Conservation (phyloP, 2,329 filamentous ascomycete species). For the Trichoderma hamatum region DNA sequence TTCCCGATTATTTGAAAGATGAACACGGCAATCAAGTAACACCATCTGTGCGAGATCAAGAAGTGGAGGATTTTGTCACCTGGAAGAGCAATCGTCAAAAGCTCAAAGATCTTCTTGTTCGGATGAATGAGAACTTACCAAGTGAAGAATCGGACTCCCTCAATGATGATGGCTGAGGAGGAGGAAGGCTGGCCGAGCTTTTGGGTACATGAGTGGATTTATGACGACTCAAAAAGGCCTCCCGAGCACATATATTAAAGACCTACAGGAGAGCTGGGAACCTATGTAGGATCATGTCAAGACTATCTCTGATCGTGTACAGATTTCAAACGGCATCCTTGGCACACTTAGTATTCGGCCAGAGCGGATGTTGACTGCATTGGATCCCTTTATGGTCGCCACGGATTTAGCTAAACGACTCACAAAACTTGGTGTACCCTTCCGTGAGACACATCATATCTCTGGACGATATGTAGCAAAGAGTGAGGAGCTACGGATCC, state of each 20-base stretch:
- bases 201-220: conserved; percentile 80
- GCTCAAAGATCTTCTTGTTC: conserved; percentile 48
- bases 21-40: conserved; percentile 59
- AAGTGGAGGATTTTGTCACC: conserved; percentile 52
- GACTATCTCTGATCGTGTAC: conserved; percentile 77
- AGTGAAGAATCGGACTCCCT: conserved; percentile 41
- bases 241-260: conserved; percentile 83
- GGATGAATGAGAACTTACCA: conserved; percentile 51
- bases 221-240: conserved; percentile 68
- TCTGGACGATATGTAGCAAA: conserved; percentile 62
- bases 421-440: conserved; percentile 68
- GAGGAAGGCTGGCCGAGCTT: conserved; percentile 71
- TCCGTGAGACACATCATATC: conserved; percentile 80
- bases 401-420: conserved; percentile 58
- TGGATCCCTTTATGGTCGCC: conserved; percentile 84
- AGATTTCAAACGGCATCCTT: conserved; percentile 81
- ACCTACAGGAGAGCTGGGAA: conserved; percentile 83
- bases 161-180: conserved; percentile 43
- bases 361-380: conserved; percentile 75
- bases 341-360: conserved; percentile 70
- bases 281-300: conserved; percentile 84
- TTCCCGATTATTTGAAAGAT: conserved; percentile 58
- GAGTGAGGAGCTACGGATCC: conserved; percentile 50
- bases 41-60: conserved; percentile 57
- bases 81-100: conserved; percentile 49